Evolutionary conservation across 257 asterid genomes (phyloP).

Genomic region (Pogostemon cablin): DNA sequence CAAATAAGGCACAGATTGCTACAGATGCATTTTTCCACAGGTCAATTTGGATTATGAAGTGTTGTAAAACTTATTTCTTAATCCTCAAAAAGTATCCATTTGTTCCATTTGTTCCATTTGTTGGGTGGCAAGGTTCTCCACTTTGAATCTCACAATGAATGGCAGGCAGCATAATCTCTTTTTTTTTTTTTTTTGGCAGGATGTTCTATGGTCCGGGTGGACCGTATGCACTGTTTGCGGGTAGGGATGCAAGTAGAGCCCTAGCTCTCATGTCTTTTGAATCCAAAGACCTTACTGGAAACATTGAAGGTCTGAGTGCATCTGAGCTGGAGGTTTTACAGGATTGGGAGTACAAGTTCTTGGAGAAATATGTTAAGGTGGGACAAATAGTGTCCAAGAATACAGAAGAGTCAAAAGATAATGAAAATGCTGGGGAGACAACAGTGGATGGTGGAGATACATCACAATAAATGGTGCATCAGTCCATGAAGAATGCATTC

Average conservation of each 20-base stretch:
- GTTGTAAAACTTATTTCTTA: background rate
- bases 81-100: background rate
- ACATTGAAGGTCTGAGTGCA: constrained; percentile 66
- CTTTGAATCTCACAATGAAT: background rate
- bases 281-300: constrained; percentile 74
- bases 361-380: constrained; percentile 87
- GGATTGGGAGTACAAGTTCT: constrained; percentile 90
- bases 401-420: constrained; percentile 30
- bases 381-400: constrained; percentile 63
- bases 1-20: background rate
- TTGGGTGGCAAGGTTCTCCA: background rate
- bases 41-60: background rate
- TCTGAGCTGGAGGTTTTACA: constrained; percentile 75
- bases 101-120: background rate
- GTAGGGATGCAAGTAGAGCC: constrained; percentile 96
- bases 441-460: constrained; percentile 32
- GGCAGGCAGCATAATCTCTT: background rate
- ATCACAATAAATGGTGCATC: constrained; percentile 20
- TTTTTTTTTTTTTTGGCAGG: constrained; percentile 44
- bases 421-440: constrained; percentile 34
- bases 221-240: constrained; percentile 85
- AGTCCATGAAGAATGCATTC: background rate
- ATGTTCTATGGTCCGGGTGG: constrained; percentile 99
- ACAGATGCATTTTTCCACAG: background rate
- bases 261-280: constrained; percentile 91